Base-by-base conservation (phyloP, 2,329 filamentous ascomycete species). In the Penicillium fuscoglaucum region DNA sequence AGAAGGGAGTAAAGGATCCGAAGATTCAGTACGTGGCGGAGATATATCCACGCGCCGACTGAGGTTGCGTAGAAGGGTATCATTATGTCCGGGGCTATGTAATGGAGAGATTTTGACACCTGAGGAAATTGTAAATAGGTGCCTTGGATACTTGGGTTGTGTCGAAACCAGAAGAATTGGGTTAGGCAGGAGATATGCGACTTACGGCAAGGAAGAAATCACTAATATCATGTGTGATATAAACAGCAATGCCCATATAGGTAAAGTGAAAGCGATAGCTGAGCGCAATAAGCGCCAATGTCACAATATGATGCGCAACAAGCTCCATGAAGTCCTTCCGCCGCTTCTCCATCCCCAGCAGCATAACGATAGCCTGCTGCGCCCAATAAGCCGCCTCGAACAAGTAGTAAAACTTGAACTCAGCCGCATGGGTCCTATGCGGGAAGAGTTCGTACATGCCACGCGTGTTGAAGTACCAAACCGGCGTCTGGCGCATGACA, bases 181-280 rank as follows among this genome's bases (percentile, higher is more conserved):
- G 9, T 24, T 21, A 28, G 7, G 2, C 2, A 19, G 6, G 10
- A 35, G 31, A 46, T 0, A 39, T 24, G 44, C n/a, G 47, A 59
- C 62, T 39, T 83, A 91, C 90, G 33, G 92, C 92, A 44, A 96
- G 83, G 83, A 96, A 96, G 78, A 96, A 96, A 75, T 96, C 92
- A 63, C 87, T 91, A 59, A 96, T 90, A 73, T 96, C 92, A 77
- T 96, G 91, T 12, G 92, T 96, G 57, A 93, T 90, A 77, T 96
- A 96, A 29, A 96, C 90, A 28, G 90, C 90, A 55, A 96, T 78
- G 12, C 92, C 92, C 72, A 96, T 95, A 77, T 96, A 93, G 24
- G 91, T 93, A 74, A 96, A 96, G 78, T 96, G 92, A 79, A 96
- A 96, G 62, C 91, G 86, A 79, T 96, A 96, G 79, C 90, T 93